Evolutionary conservation across 768 basidiomycete genomes (phyloP).

Genomic region (Trametes cinnabarina): DNA sequence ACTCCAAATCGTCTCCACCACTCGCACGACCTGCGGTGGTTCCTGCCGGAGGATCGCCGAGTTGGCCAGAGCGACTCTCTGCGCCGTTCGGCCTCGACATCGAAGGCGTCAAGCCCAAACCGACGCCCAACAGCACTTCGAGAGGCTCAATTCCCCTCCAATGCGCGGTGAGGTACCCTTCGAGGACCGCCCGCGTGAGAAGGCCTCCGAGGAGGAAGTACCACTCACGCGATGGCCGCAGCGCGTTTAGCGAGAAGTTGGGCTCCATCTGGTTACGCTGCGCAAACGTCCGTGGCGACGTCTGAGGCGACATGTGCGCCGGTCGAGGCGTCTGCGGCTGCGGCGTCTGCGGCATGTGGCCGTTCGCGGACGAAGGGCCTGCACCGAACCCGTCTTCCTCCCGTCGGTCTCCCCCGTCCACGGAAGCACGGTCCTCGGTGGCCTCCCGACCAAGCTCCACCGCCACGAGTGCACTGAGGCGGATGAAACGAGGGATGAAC

Average conservation of each 20-base stretch:
- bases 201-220: conserved; percentile 76
- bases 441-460: conserved; percentile 74
- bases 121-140: conserved; percentile 71
- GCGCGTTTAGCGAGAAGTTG: conserved; percentile 35
- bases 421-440: conserved; percentile 38
- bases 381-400: conserved; percentile 23
- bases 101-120: conserved; percentile 36
- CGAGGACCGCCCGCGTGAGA: conserved; percentile 77
- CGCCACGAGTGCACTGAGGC: conserved; percentile 75
- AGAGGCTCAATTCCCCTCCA: conserved; percentile 74
- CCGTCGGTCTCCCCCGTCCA: conserved; percentile 37
- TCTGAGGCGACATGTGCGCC: conserved; percentile 22
- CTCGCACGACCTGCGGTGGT: conserved; percentile 9
- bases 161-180: conserved; percentile 79
- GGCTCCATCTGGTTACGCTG: conserved; percentile 16
- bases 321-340: conserved; percentile 12
- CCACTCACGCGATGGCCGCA: conserved; percentile 75
- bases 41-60: not conserved
- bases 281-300: conserved; percentile 20
- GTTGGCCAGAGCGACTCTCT: not conserved
- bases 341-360: conserved; percentile 2
- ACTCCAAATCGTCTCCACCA: conserved; percentile 34
- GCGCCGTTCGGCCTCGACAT: conserved; percentile 1
- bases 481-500: conserved; percentile 68
- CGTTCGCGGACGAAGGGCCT: conserved; percentile 1